phyloP scores from a whole-genome alignment of 2,329 filamentous ascomycete genomes.

The Colletotrichum sp. region DNA sequence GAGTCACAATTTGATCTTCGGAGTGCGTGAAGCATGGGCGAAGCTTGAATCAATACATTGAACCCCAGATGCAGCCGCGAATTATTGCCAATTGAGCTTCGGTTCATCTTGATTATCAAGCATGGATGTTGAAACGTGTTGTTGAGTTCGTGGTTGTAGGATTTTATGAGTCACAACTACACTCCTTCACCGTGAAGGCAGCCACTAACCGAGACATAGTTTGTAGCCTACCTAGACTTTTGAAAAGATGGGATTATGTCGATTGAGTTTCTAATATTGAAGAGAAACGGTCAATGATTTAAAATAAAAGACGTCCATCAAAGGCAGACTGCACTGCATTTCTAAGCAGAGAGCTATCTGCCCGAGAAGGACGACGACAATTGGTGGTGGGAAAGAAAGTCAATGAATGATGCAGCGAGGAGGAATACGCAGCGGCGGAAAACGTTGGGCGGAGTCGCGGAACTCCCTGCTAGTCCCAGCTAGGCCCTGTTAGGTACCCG shows the following conservation, averaged over 20 bases:
- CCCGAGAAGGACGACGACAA: not conserved
- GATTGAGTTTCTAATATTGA: not conserved
- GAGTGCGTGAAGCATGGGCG: not conserved
- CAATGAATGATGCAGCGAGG: not conserved
- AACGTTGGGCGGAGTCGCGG: not conserved
- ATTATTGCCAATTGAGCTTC: not conserved
- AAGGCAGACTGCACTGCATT: not conserved
- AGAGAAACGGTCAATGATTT: not conserved
- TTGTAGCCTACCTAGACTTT: not conserved
- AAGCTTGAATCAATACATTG: not conserved
- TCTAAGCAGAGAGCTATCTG: not conserved
- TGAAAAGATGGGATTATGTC: fast-evolving
- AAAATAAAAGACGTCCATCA: fast-evolving
- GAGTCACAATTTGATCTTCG: not conserved
- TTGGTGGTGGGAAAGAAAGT: not conserved
- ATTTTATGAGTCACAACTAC: not conserved
- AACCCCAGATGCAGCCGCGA: too few species aligned
- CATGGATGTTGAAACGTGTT: not conserved
- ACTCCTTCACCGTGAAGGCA: not conserved
- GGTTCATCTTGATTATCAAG: not conserved
- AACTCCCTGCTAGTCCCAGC: not conserved
- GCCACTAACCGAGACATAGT: not conserved
- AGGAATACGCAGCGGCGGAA: constrained; percentile 17
- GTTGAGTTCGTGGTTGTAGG: not conserved
- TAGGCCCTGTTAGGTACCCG: not conserved